A percentile compares a stretch with the other conserved stretches of the same genome.
These are phyloP conservation scores for Aurantiochytrium sp. DNA, from an alignment of 108 stramenopile species.

Conservation along the genomic window DNA sequence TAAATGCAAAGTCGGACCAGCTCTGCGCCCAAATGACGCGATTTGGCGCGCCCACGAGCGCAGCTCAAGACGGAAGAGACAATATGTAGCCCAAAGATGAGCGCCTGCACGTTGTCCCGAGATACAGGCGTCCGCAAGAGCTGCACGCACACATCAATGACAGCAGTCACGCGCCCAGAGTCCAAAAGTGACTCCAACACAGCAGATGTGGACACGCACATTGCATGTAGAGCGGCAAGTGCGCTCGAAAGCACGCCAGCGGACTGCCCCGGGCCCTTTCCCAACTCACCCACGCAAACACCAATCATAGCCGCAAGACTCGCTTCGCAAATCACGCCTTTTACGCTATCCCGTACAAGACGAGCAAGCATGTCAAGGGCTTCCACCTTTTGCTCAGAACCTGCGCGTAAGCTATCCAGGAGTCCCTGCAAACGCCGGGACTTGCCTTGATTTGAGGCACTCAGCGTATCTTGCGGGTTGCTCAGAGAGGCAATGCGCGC, in stretches of 20 bases:
- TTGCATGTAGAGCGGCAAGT: background rate
- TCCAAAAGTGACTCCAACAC: background rate
- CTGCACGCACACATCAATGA: background rate
- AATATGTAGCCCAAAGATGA: background rate
- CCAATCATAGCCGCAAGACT: background rate
- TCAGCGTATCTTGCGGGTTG: background rate
- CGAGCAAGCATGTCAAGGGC: background rate
- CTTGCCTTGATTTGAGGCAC: too few species aligned
- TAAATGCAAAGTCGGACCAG: background rate
- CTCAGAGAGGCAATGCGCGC: background rate
- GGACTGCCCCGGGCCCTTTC: background rate
- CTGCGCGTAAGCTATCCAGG: background rate
- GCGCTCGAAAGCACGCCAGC: background rate
- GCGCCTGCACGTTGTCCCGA: background rate
- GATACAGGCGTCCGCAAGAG: background rate
- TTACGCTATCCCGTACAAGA: background rate
- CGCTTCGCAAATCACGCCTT: background rate
- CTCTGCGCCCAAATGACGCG: background rate
- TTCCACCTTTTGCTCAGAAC: background rate
- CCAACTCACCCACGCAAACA: background rate
- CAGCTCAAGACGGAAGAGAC: background rate
- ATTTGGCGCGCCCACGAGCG: background rate
- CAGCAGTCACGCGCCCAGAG: background rate
- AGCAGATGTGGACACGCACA: background rate
- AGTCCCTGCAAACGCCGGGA: too few species aligned